phyloP scores from a whole-genome alignment of 2,329 filamentous ascomycete genomes.

The Aspergillus uvarum region DNA sequence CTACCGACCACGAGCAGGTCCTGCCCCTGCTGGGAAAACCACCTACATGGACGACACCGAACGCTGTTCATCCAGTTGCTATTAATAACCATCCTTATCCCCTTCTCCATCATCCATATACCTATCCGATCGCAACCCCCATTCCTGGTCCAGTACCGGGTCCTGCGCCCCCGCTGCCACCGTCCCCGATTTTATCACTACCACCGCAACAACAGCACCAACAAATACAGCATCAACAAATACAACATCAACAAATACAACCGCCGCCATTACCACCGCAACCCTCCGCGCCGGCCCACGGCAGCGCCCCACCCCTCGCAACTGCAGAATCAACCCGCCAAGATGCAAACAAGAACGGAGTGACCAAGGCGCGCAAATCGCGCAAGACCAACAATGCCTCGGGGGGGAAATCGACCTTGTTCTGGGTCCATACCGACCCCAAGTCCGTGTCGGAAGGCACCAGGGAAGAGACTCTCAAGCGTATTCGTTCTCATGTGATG shows the following conservation, averaged over 20 bases:
- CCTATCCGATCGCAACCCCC: slow-evolving; percentile 16
- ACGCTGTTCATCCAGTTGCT: slow-evolving; percentile 1
- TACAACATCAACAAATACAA: background rate
- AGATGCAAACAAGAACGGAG: slow-evolving; percentile 21
- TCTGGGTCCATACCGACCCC: slow-evolving; percentile 42
- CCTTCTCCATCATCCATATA: slow-evolving; percentile 9
- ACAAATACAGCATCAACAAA: slow-evolving; percentile 5
- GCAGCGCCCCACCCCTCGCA: background rate
- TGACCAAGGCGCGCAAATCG: slow-evolving; percentile 35
- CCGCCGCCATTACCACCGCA: slow-evolving; percentile 5
- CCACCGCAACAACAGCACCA: slow-evolving; percentile 4
- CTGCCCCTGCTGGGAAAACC: slow-evolving; percentile 31
- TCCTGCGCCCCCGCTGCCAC: slow-evolving; percentile 10
- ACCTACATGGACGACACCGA: slow-evolving; percentile 18
- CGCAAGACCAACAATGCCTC: slow-evolving; percentile 33
- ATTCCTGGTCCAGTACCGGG: slow-evolving; percentile 11
- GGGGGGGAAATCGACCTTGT: slow-evolving; percentile 36
- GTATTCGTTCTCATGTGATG: slow-evolving; percentile 46
- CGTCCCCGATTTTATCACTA: slow-evolving; percentile 10
- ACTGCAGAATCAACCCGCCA: slow-evolving; percentile 11
- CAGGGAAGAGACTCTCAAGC: slow-evolving; percentile 41
- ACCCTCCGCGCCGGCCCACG: slow-evolving; percentile 8
- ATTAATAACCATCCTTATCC: slow-evolving; percentile 11
- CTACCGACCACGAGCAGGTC: slow-evolving; percentile 27
- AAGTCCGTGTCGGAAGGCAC: slow-evolving; percentile 39